Percentiles rank a stretch among this genome's conserved stretches.
These are phyloP conservation scores for Mycena vulgaris DNA, from an alignment of 768 basidiomycete species.

Conservation along the genomic window DNA sequence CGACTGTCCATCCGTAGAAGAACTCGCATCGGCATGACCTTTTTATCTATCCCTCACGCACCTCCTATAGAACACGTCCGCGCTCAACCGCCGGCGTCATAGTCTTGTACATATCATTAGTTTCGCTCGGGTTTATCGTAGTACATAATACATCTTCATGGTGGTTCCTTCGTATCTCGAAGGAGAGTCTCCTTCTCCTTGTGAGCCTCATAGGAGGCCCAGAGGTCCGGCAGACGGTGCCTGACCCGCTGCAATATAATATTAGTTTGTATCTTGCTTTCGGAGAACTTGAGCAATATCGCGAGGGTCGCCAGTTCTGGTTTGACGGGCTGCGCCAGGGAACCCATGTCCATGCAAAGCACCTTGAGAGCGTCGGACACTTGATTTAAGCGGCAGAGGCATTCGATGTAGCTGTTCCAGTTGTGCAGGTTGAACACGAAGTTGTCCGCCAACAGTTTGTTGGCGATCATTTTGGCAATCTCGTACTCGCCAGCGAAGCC, in stretches of 20 bases:
- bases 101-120: slow-evolving; percentile 20
- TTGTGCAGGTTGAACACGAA: slow-evolving; percentile 75
- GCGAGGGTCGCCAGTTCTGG: slow-evolving; percentile 66
- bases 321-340: slow-evolving; percentile 55
- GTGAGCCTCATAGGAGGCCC: no score
- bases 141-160: slow-evolving; percentile 9
- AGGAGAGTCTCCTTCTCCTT: slow-evolving; percentile 44
- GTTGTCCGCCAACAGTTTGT: slow-evolving; percentile 62
- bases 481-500: slow-evolving; percentile 69
- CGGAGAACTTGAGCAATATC: slow-evolving; percentile 71
- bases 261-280: slow-evolving; percentile 56
- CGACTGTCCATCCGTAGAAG: slow-evolving; percentile 90
- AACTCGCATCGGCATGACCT: slow-evolving; percentile 64
- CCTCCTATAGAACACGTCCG: slow-evolving; percentile 50
- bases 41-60: slow-evolving; percentile 69
- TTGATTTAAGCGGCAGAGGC: slow-evolving; percentile 80
- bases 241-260: slow-evolving; percentile 65
- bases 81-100: slow-evolving; percentile 49
- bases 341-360: slow-evolving; percentile 77
- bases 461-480: slow-evolving; percentile 69
- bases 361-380: slow-evolving; percentile 78
- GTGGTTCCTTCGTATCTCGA: slow-evolving; percentile 34
- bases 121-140: slow-evolving; percentile 3
- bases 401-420: slow-evolving; percentile 90
- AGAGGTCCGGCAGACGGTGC: slow-evolving; percentile 57